phyloP scores from a whole-genome alignment of 306 rosid species.

The Trifolium pratense region DNA sequence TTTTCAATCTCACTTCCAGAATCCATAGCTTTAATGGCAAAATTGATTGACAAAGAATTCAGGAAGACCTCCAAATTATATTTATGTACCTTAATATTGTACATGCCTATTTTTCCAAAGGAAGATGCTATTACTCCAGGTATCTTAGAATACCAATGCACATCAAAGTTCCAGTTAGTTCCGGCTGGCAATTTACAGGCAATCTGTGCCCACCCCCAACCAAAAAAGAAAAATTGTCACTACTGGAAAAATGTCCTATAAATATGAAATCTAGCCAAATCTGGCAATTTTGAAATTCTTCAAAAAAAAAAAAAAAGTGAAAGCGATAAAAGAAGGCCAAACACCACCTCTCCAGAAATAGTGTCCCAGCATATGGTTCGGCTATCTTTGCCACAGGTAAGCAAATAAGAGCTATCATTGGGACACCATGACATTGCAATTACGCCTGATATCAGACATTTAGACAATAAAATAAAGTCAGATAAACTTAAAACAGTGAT shows the following conservation, averaged over 20 bases:
- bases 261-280: too few species aligned
- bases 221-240: too few species aligned
- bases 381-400: slow-evolving; percentile 94
- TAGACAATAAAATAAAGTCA: slow-evolving; percentile 35
- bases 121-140: slow-evolving; percentile 98
- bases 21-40: not conserved
- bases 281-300: slow-evolving; percentile 42
- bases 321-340: slow-evolving; percentile 31
- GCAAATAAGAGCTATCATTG: slow-evolving; percentile 85
- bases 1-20: not conserved
- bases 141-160: slow-evolving; percentile 94
- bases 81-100: slow-evolving; percentile 80
- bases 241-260: too few species aligned
- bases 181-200: too few species aligned
- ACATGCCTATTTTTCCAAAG: slow-evolving; percentile 92
- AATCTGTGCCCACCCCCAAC: too few species aligned
- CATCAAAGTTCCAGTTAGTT: slow-evolving; percentile 97
- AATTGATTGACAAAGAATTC: not conserved
- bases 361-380: slow-evolving; percentile 99
- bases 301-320: slow-evolving; percentile 29
- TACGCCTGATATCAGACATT: slow-evolving; percentile 67
- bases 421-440: slow-evolving; percentile 99
- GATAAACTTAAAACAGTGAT: too few species aligned
- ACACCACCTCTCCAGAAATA: slow-evolving; percentile 81
- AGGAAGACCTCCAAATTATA: not conserved